A percentile compares a stretch with the other conserved stretches of the same genome.
Conservation (phyloP, 352 stramenopile species). For the Lagenidium sp. region DNA sequence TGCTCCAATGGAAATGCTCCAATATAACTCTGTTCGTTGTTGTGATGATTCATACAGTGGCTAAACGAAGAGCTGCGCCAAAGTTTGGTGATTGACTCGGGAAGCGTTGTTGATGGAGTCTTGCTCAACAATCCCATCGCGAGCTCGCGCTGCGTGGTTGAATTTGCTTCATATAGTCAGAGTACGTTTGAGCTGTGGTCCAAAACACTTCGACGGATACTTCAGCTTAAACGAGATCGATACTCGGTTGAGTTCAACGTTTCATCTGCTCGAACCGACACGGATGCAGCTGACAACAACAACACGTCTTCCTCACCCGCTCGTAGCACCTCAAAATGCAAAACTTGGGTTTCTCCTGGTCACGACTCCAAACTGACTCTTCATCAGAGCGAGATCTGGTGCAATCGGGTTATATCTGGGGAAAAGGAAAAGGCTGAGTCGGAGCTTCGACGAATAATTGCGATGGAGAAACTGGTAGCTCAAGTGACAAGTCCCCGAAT, state of each 20-base stretch:
- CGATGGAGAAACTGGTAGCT: conserved; percentile 78
- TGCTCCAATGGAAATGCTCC: too few species aligned
- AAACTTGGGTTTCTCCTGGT: conserved; percentile 64
- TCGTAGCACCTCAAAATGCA: not conserved
- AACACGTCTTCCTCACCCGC: conserved; percentile 7
- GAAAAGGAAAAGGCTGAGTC: conserved; percentile 83
- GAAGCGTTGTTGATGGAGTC: conserved; percentile 33
- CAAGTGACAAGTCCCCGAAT: conserved; percentile 73
- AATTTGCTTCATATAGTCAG: conserved; percentile 75
- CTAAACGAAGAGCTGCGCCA: conserved; percentile 62
- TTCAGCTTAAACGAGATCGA: conserved; percentile 42
- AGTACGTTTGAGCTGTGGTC: conserved; percentile 83
- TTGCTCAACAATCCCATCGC: conserved; percentile 44
- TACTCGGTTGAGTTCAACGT: conserved; percentile 11
- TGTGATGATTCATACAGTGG: conserved; percentile 24
- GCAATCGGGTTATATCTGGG: conserved; percentile 60
- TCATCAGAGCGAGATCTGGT: conserved; percentile 83
- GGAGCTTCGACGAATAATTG: conserved; percentile 69
- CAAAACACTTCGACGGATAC: conserved; percentile 66
- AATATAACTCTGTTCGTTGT: too few species aligned
- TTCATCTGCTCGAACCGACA: not conserved
- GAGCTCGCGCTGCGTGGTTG: conserved; percentile 53
- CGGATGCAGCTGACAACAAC: conserved; percentile 1
- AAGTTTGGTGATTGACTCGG: conserved; percentile 32
- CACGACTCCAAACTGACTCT: conserved; percentile 78